phyloP scores from a whole-genome alignment of 2,329 filamentous ascomycete species.

The Stemphylium vesicarium region DNA sequence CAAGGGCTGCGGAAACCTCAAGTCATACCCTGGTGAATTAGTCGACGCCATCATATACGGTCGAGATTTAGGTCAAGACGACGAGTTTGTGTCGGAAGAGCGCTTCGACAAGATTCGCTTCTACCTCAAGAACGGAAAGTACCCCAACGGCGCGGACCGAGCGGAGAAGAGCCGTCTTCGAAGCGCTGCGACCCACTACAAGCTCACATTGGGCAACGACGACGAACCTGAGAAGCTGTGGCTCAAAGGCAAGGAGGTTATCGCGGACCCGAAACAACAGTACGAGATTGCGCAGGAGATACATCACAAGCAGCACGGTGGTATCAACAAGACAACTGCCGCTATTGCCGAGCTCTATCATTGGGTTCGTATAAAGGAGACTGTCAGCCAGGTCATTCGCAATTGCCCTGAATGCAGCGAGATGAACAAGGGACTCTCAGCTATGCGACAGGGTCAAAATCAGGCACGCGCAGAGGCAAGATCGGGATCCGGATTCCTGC shows the following conservation, averaged over 20 bases:
- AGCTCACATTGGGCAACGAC: conserved; percentile 65
- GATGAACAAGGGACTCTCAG: conserved; percentile 46
- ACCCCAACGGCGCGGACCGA: conserved; percentile 89
- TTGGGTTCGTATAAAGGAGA: conserved; percentile 98
- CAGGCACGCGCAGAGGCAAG: conserved; percentile 16
- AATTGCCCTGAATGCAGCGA: conserved; percentile 92
- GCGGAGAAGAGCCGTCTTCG: conserved; percentile 94
- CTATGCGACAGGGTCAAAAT: conserved; percentile 32
- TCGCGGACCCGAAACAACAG: conserved; percentile 86
- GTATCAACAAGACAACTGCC: conserved; percentile 98
- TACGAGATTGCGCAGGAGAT: conserved; percentile 84
- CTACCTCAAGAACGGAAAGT: conserved; percentile 93
- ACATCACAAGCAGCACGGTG: conserved; percentile 79
- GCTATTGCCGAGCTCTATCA: conserved; percentile 93
- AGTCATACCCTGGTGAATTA: conserved; percentile 53
- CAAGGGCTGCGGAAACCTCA: conserved; percentile 58
- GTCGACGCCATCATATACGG: conserved; percentile 66
- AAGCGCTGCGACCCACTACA: conserved; percentile 94
- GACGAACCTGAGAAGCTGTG: conserved; percentile 69
- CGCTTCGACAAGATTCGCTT: conserved; percentile 98
- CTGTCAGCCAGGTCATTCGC: conserved; percentile 90
- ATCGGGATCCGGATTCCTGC: conserved; percentile 10
- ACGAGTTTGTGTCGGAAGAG: conserved; percentile 90
- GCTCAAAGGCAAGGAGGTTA: conserved; percentile 97
- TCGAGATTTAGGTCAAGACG: conserved; percentile 65